These are phyloP conservation scores for Dalbergia cultrata DNA, from an alignment of 306 rosid genomes.

Conservation along the genomic window DNA sequence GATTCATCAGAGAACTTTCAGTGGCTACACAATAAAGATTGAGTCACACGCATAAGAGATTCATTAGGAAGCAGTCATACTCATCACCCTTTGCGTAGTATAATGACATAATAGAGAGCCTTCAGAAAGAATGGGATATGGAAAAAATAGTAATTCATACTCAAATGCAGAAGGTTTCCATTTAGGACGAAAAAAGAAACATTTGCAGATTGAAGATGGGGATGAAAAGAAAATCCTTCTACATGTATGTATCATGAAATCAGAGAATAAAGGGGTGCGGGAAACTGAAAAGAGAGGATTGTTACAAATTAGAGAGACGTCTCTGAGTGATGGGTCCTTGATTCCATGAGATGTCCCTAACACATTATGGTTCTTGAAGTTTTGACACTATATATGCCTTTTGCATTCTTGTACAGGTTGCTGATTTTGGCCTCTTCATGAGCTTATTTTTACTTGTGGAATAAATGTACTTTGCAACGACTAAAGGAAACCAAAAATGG, in stretches of 20 bases:
- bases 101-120: not conserved
- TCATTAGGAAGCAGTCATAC: not conserved
- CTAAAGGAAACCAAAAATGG: constrained; percentile 36
- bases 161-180: constrained; percentile 7
- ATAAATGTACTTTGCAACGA: constrained; percentile 44
- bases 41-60: constrained; percentile 32
- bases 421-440: constrained; percentile 31
- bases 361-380: constrained; percentile 50
- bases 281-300: constrained; percentile 54
- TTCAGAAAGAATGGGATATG: not conserved
- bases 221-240: not conserved
- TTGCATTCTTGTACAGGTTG: constrained; percentile 28
- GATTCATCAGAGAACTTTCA: not conserved
- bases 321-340: constrained; percentile 60
- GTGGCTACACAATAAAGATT: constrained; percentile 24
- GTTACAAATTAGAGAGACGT: constrained; percentile 52
- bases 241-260: constrained; percentile 5
- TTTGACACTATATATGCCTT: constrained; percentile 42
- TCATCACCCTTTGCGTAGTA: not conserved
- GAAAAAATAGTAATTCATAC: not conserved
- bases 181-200: constrained; percentile 24
- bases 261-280: constrained; percentile 37
- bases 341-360: constrained; percentile 47
- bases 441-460: constrained; percentile 29
- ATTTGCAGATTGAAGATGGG: not conserved